Base-by-base conservation (phyloP, 1,139 yeast genomes). In the Zygosaccharomyces sapae region DNA sequence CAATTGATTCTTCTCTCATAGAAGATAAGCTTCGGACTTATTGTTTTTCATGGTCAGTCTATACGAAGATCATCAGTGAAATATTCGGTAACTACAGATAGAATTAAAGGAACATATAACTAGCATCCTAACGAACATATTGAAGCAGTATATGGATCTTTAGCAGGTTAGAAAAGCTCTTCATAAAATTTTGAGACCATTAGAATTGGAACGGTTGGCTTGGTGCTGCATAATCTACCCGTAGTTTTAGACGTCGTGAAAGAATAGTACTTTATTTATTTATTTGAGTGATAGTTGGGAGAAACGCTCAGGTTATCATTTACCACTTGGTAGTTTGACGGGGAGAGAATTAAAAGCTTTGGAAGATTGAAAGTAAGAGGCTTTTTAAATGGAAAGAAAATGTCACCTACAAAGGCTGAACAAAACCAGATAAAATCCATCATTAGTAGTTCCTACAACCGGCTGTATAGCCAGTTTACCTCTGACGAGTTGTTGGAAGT, bases 371-470 rank as follows among this genome's bases (percentile, higher is more conserved):
- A 2, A 24, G 27, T 24, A 7, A 7, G 25, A 22, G 25, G 2
- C 25, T 7, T 24, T 8, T 24, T 24, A 24, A 3, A 12, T 13
- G 34, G 18, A 31, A n/a, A 12, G 9, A 18, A 13, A 5, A 44
- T 42, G 33, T 31, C 47, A 16, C 45, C 48, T 16, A 41, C 63
- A 7, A 59, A 50, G 41, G 54, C 54, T 10, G 65, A 63, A 41
- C 61, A 61, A 46, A 62, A 64, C 39, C 61, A 61, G 44, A 50
- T 65, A 36, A 64, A 63, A 47, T 58, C 65, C 18, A 57, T 58
- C 20, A 69, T 70, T 5, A 85, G 88, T 12, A 80, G 80, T 38
- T 81, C 83, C 44, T 84, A 82, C 65, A 80, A 81, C 55, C 75
- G 75, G 45, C 76, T 84, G 50, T 80, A 81, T 58, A 66, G 75